Evolutionary conservation across 2,329 filamentous ascomycete species (phyloP).

Genomic region (Ceratocystiopsis minuta): DNA sequence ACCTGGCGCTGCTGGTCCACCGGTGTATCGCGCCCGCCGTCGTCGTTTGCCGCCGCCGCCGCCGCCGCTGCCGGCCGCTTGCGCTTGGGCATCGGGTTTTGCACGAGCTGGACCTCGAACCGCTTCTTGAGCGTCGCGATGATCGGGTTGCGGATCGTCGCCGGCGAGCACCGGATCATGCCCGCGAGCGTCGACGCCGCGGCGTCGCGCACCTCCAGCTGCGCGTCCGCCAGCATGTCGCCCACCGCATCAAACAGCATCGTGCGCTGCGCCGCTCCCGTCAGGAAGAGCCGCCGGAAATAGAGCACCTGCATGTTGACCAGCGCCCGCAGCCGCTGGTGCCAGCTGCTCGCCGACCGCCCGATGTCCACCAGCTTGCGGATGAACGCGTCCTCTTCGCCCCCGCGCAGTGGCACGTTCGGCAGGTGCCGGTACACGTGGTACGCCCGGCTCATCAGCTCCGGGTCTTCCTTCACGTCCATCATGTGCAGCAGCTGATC

Average conservation of each 20-base stretch:
- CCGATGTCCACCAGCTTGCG: slow-evolving; percentile 76
- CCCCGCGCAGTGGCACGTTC: slow-evolving; percentile 79
- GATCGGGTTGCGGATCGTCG: slow-evolving; percentile 57
- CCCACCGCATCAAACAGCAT: slow-evolving; percentile 83
- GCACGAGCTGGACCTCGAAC: slow-evolving; percentile 60
- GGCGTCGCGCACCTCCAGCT: slow-evolving; percentile 85
- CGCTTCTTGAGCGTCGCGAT: slow-evolving; percentile 58
- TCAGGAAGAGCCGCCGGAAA: slow-evolving; percentile 86
- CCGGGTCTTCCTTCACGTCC: slow-evolving; percentile 97
- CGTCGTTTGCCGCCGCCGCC: slow-evolving; percentile 25
- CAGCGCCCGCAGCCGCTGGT: slow-evolving; percentile 81
- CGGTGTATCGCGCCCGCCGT: slow-evolving; percentile 13
- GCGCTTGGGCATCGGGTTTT: slow-evolving; percentile 74
- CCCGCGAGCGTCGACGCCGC: slow-evolving; percentile 86
- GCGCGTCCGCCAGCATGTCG: slow-evolving; percentile 78
- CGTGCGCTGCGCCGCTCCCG: slow-evolving; percentile 55
- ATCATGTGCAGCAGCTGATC: slow-evolving; percentile 97
- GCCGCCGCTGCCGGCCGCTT: slow-evolving; percentile 22
- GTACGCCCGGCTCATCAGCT: slow-evolving; percentile 84
- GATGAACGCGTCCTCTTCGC: slow-evolving; percentile 74
- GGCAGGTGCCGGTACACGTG: slow-evolving; percentile 93
- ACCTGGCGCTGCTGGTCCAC: slow-evolving; percentile 59
- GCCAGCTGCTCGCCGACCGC: slow-evolving; percentile 71
- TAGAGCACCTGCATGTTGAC: slow-evolving; percentile 99
- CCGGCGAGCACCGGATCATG: slow-evolving; percentile 93